Base-by-base conservation (phyloP, 108 stramenopile genomes). In the Nitzschia sp. region DNA sequence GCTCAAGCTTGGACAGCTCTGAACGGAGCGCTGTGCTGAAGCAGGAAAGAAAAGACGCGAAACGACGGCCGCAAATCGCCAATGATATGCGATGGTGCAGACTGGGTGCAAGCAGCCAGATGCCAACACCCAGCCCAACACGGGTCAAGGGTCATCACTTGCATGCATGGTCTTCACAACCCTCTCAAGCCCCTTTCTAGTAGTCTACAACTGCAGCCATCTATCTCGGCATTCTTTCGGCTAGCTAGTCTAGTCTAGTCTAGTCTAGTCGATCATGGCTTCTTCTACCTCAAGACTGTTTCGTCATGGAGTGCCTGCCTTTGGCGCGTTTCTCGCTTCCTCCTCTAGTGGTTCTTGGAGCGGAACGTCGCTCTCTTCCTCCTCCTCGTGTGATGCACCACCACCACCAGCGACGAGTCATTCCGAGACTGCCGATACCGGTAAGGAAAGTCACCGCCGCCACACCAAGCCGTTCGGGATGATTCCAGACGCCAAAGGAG, bases 301-400 rank as follows among this genome's bases (percentile, higher is more conserved):
- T 44, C 68, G 75, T 30, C 62, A 58, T 44, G 62, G 55, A 31
- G 28, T 62, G 2, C 75, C 75, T 29, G 73, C 73, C 1, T 58
- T 58, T 8, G 53, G 65, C 13, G 73, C 73, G 2, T 46, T 66
- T 28, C 13, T 64, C 2, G 19, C 58, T 27, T 41, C 73, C 19
- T 46, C 73, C 11, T 41, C 38, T 13, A 41, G 21, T 21, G 4
- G 48, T 41, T 41, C 13, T 32, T 48, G 63, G 31, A 28, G 28
- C n/a, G n/a, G n/a, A n/a, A n/a, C n/a, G 29, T 64, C 63, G 6
- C 13, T 19, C 9, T 22, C 57, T 21, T 54, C 31, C 30, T 55
- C 53, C 11, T 69, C 68, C 56, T 36, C 31, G 15, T 69, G 58
- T 21, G 68, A 69, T 22, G 66, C 33, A 16, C 19, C 45, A 16